Conservation (phyloP, 257 asterid genomes). For the Solanum tacnaense region DNA sequence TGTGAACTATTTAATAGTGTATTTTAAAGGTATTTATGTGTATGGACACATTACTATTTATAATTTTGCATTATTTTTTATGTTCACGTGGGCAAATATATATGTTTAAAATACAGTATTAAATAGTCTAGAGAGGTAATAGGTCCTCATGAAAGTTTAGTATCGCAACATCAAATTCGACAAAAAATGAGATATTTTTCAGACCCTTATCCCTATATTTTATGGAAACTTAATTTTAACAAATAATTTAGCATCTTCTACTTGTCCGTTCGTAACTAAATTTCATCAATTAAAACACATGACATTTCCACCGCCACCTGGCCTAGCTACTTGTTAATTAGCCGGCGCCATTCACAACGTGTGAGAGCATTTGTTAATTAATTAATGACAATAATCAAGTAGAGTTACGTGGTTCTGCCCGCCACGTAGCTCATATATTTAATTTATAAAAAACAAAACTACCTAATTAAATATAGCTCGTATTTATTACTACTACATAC, state of each 20-base stretch:
- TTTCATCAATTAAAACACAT: not conserved
- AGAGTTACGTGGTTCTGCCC: not conserved
- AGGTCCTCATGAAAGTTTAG: too few relatives aligned
- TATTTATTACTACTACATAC: not conserved
- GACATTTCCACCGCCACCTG: not conserved
- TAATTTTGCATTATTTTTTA: too few relatives aligned
- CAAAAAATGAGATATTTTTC: too few relatives aligned
- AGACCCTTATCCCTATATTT: too few relatives aligned
- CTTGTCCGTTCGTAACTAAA: not conserved
- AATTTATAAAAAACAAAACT: not conserved
- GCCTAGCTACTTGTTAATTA: not conserved
- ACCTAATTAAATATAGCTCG: not conserved
- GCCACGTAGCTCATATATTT: not conserved
- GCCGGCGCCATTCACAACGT: not conserved
- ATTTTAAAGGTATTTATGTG: too few relatives aligned
- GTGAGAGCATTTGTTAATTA: not conserved
- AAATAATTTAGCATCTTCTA: not conserved
- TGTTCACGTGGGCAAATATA: too few relatives aligned
- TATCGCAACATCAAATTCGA: too few relatives aligned
- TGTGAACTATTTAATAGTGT: too few relatives aligned
- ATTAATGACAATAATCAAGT: too few relatives aligned
- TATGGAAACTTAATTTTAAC: not conserved
- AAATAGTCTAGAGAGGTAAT: too few relatives aligned
- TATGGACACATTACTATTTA: too few relatives aligned
- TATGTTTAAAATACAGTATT: too few relatives aligned